A percentile compares a stretch with the other conserved stretches of the same genome.
Conservation (phyloP, 2,329 filamentous ascomycete species). For the Ophiostoma tasmaniense region DNA sequence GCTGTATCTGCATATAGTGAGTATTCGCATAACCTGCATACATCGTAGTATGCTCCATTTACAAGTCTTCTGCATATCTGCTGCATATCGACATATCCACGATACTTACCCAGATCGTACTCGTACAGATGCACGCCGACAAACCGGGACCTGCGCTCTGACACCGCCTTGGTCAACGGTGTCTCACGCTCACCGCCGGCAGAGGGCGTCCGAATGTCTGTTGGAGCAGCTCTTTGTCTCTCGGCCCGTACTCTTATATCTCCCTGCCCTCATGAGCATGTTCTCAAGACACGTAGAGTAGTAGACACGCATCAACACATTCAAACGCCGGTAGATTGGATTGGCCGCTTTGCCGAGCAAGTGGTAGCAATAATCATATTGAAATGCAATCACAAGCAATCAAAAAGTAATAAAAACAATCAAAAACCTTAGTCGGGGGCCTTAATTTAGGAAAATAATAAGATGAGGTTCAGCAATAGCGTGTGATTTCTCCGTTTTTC, state of each 20-base stretch:
- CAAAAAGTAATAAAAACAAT: neutral
- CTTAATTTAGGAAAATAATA: neutral
- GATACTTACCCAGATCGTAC: neutral
- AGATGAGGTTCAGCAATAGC: neutral
- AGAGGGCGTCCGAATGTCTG: neutral
- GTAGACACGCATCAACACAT: neutral
- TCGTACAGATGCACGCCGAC: conserved; percentile 1
- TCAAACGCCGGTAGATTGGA: neutral
- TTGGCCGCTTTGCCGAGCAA: neutral
- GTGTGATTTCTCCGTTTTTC: neutral
- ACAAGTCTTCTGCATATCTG: neutral
- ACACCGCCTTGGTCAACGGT: neutral
- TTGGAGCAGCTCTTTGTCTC: neutral
- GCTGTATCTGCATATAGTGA: neutral
- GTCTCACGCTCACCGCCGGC: neutral
- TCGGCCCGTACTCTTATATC: neutral
- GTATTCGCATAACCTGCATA: neutral
- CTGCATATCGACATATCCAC: neutral
- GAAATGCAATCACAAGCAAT: neutral
- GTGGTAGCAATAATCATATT: neutral
- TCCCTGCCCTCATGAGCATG: neutral
- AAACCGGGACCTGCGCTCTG: neutral
- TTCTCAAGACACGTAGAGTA: neutral
- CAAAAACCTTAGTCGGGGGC: neutral
- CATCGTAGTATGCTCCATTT: neutral